A percentile compares a stretch with the other conserved stretches of the same genome.
These are phyloP conservation scores for Colletotrichum sp. DNA, from an alignment of 2,329 filamentous ascomycete genomes.

Conservation along the genomic window DNA sequence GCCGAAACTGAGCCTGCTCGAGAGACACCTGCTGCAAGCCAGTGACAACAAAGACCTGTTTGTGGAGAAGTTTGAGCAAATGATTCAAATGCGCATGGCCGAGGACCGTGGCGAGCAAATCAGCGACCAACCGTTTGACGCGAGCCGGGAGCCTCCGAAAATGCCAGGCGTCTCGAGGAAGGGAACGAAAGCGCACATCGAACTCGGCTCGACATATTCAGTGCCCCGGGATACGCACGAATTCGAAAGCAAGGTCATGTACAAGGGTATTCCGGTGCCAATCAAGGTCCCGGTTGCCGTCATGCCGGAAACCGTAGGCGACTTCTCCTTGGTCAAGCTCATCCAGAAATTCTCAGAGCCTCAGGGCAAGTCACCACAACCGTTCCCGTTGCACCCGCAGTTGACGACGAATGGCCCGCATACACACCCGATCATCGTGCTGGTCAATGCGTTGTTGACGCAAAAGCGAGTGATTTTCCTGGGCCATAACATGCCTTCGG, in stretches of 20 bases:
- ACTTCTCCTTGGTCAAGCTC: constrained; percentile 96
- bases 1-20: constrained; percentile 82
- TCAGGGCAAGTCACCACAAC: constrained; percentile 81
- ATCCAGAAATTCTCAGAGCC: constrained; percentile 91
- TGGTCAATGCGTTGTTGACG: constrained; percentile 92
- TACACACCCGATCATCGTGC: constrained; percentile 93
- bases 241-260: constrained; percentile 93
- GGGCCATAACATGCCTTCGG: constrained; percentile 92
- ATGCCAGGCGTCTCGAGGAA: constrained; percentile 59
- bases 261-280: constrained; percentile 95
- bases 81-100: constrained; percentile 82
- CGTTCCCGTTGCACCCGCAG: constrained; percentile 87
- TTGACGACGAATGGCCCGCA: constrained; percentile 88
- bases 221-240: constrained; percentile 96
- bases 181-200: constrained; percentile 67
- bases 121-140: constrained; percentile 48
- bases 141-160: constrained; percentile 52
- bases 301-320: constrained; percentile 93
- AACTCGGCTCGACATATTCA: constrained; percentile 66
- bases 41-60: constrained; percentile 97
- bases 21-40: constrained; percentile 84
- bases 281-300: constrained; percentile 95
- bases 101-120: constrained; percentile 60
- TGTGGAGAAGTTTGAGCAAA: constrained; percentile 94
- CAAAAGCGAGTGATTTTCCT: constrained; percentile 97